A percentile compares a stretch with the other conserved stretches of the same genome.
Conservation (phyloP, 805 yeast genomes). For the Yarrowia yakushimensis region DNA sequence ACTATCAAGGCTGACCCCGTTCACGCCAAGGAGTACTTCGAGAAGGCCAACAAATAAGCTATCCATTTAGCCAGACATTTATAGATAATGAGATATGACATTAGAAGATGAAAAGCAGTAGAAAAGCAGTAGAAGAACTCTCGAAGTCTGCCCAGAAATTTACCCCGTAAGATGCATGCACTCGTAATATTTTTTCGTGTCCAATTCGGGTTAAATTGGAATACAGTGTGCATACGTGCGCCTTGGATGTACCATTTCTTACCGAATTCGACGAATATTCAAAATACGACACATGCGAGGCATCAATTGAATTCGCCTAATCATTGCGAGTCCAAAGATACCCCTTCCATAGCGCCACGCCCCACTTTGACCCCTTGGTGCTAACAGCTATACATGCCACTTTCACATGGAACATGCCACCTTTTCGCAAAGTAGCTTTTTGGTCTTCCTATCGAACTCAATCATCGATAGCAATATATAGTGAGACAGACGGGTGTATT, state of each 20-base stretch:
- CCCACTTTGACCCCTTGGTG: background rate
- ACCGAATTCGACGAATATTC: background rate
- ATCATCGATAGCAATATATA: conserved; percentile 1
- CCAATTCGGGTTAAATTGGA: background rate
- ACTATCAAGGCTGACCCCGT: conserved; percentile 82
- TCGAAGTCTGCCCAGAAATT: background rate
- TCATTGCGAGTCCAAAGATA: background rate
- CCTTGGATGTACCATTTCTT: background rate
- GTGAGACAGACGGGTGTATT: background rate
- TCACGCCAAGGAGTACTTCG: conserved; percentile 76
- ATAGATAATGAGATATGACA: conserved; percentile 24
- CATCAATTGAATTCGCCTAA: background rate
- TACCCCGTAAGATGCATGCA: background rate
- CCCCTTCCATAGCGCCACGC: background rate
- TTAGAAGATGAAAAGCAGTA: background rate
- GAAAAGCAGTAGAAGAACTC: background rate
- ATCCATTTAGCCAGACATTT: background rate
- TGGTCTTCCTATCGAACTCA: background rate
- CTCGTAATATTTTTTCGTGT: background rate
- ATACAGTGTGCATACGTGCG: background rate
- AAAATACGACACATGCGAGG: background rate
- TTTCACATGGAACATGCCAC: conserved; percentile 16
- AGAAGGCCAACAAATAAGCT: conserved; percentile 48
- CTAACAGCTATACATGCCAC: background rate
- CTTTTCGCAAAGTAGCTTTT: background rate